Conservation (phyloP, 495 filamentous ascomycete genomes). For the Xylaria longipes region DNA sequence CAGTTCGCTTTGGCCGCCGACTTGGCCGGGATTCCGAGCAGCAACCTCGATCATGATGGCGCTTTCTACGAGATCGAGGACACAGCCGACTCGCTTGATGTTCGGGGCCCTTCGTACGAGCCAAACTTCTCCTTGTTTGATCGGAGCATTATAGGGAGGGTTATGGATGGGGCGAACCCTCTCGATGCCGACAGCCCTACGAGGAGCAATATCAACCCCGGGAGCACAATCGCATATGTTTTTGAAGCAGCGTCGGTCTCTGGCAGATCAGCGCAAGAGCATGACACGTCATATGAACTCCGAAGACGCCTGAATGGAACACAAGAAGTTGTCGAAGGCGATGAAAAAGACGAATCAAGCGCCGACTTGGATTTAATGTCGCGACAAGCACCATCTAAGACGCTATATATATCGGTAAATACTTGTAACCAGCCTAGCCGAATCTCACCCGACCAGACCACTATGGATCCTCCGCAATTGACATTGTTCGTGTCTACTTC, state of each 20-base stretch:
- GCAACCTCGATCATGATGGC: constrained; percentile 42
- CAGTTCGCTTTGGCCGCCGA: constrained; percentile 67
- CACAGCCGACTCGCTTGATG: constrained; percentile 34
- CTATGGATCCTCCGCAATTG: constrained; percentile 67
- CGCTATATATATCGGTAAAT: constrained; percentile 79
- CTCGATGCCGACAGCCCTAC: constrained; percentile 70
- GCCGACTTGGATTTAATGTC: constrained; percentile 29
- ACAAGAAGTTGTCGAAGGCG: constrained; percentile 23
- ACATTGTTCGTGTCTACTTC: constrained; percentile 78
- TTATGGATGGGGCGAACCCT: constrained; percentile 48
- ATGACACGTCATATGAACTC: constrained; percentile 25
- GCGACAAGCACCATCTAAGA: constrained; percentile 46
- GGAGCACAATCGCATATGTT: constrained; percentile 53
- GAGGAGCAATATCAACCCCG: constrained; percentile 60
- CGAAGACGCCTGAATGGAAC: constrained; percentile 32
- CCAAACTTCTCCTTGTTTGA: constrained; percentile 66
- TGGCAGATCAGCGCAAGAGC: constrained; percentile 29
- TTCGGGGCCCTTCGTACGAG: constrained; percentile 50
- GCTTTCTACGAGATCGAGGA: constrained; percentile 38
- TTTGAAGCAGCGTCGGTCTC: constrained; percentile 40
- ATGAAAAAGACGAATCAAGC: constrained; percentile 14
- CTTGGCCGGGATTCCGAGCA: constrained; percentile 36
- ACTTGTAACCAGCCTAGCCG: constrained; percentile 75
- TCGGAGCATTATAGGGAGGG: constrained; percentile 68
- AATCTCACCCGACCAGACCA: constrained; percentile 48